Percentiles rank a stretch among this genome's conserved stretches.
Evolutionary conservation across 257 asterid genomes (phyloP).

Genomic region (Forsythia viridissima): DNA sequence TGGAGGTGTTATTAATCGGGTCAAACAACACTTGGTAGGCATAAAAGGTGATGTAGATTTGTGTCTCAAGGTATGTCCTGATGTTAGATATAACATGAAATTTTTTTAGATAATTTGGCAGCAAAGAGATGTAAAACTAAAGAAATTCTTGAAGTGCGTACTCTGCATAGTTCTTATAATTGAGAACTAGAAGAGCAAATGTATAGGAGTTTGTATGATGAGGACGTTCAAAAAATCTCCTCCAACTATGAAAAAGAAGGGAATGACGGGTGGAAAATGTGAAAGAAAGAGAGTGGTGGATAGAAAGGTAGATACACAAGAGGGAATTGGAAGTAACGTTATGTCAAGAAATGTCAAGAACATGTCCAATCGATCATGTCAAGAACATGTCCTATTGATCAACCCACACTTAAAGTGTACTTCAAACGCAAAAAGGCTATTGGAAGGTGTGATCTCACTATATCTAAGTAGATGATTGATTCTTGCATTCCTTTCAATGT

Average conservation of each 20-base stretch:
- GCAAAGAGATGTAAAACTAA: background rate
- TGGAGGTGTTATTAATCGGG: too few species aligned
- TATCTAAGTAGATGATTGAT: background rate
- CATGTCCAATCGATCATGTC: background rate
- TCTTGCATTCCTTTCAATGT: background rate
- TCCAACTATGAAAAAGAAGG: background rate
- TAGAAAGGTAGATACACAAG: background rate
- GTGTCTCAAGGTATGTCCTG: too few species aligned
- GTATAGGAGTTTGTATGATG: background rate
- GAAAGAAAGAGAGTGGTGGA: background rate
- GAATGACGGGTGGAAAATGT: background rate
- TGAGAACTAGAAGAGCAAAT: background rate
- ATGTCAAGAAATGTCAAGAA: background rate
- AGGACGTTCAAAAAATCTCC: background rate
- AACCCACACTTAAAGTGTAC: background rate
- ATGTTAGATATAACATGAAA: background rate
- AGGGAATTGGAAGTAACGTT: background rate
- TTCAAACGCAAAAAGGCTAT: background rate
- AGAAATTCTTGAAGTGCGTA: background rate
- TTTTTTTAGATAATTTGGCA: background rate
- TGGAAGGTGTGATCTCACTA: background rate
- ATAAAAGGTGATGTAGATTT: background rate
- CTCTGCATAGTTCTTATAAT: background rate
- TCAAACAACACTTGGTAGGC: background rate
- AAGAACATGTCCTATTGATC: background rate